These are phyloP conservation scores for Heteromeles arbutifolia DNA, from an alignment of 306 rosid genomes.

Conservation along the genomic window DNA sequence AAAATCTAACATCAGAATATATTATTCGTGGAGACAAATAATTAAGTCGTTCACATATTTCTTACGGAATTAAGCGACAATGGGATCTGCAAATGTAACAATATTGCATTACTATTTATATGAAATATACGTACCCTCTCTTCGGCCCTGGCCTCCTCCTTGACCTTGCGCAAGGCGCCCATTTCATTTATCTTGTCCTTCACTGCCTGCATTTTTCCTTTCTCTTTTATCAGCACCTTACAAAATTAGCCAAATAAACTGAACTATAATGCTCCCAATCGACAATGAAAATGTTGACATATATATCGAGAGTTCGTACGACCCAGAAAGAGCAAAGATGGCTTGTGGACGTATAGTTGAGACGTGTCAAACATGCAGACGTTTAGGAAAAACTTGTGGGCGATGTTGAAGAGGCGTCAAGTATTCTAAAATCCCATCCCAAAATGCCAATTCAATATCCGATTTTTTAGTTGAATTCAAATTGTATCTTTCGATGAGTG, in stretches of 20 bases:
- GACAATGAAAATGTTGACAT: background rate
- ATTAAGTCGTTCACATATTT: background rate
- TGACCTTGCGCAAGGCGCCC: constrained; percentile 47
- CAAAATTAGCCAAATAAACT: background rate
- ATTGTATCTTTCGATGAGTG: background rate
- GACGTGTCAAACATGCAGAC: background rate
- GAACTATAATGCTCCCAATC: background rate
- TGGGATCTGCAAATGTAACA: background rate
- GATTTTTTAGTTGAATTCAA: background rate
- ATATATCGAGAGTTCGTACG: background rate
- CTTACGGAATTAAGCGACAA: background rate
- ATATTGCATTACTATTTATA: background rate
- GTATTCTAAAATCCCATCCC: background rate
- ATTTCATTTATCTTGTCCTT: constrained; percentile 55
- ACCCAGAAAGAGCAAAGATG: background rate
- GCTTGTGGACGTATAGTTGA: background rate
- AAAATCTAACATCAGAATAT: background rate
- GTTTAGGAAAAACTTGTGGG: background rate
- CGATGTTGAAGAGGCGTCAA: background rate
- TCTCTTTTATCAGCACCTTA: background rate
- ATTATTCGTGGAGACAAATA: background rate
- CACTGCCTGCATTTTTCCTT: constrained; percentile 58
- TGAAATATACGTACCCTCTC: constrained; percentile 39
- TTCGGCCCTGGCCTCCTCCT: constrained; percentile 61
- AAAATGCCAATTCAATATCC: background rate